These are phyloP conservation scores for Grosmannia serpens DNA, from an alignment of 2,329 filamentous ascomycete species.

Conservation along the genomic window DNA sequence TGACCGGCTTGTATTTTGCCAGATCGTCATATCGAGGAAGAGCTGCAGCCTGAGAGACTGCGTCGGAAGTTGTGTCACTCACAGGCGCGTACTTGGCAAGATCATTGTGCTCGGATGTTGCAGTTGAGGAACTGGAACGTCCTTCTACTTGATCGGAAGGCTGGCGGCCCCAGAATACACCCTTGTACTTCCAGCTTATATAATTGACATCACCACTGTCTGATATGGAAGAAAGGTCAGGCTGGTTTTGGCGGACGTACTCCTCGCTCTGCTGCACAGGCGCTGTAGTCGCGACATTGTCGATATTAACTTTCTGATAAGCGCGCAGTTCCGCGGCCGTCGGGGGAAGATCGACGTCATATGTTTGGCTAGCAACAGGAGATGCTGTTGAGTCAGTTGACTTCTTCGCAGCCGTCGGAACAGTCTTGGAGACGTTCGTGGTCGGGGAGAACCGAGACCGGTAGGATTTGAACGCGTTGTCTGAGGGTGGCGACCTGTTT, in stretches of 20 bases:
- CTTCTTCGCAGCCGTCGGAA: neutral
- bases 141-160: slow-evolving; percentile 3
- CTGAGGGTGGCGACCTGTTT: slow-evolving; percentile 15
- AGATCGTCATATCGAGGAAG: slow-evolving; percentile 2
- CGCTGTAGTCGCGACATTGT: neutral
- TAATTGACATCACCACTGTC: slow-evolving; percentile 4
- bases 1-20: slow-evolving; percentile 16
- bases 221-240: neutral
- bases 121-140: neutral
- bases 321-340: slow-evolving; percentile 21
- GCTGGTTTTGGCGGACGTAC: slow-evolving; percentile 19
- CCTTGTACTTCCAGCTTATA: slow-evolving; percentile 11
- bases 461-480: slow-evolving; percentile 22
- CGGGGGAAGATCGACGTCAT: slow-evolving; percentile 5
- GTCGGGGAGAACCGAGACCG: slow-evolving; percentile 20
- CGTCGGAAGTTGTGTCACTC: slow-evolving; percentile 10
- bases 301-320: slow-evolving; percentile 16
- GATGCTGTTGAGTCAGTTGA: neutral
- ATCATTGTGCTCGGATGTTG: slow-evolving; percentile 5
- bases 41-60: neutral
- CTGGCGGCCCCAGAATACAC: slow-evolving; percentile 13
- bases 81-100: slow-evolving; percentile 22
- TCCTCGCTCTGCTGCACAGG: slow-evolving; percentile 16
- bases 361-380: neutral
- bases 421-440: neutral